These are phyloP conservation scores for Parasitella parasitica DNA, from an alignment of 371 early-diverging fungal genomes.

Conservation along the genomic window DNA sequence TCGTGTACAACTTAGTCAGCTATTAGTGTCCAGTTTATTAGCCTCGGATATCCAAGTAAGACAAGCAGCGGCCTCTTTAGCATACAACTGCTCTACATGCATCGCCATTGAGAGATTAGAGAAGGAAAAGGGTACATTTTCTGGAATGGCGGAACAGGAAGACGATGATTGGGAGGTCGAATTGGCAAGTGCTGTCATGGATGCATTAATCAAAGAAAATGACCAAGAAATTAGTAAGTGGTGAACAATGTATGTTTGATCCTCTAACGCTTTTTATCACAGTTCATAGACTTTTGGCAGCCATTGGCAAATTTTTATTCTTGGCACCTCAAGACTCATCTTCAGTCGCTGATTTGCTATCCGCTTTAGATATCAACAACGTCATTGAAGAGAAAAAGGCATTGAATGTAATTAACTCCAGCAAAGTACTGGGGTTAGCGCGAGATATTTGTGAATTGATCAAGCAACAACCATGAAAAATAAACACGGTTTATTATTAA, in stretches of 20 bases:
- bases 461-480: slow-evolving; percentile 14
- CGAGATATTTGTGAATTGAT: slow-evolving; percentile 33
- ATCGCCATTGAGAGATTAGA: slow-evolving; percentile 45
- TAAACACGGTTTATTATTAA: slow-evolving; percentile 3
- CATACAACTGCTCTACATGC: slow-evolving; percentile 62
- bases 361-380: slow-evolving; percentile 35
- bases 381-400: slow-evolving; percentile 31
- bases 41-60: slow-evolving; percentile 56
- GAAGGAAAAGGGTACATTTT: slow-evolving; percentile 40
- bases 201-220: slow-evolving; percentile 57
- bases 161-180: slow-evolving; percentile 75
- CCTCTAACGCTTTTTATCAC: not conserved
- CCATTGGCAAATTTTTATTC: slow-evolving; percentile 42
- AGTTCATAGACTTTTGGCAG: slow-evolving; percentile 46
- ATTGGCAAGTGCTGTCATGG: slow-evolving; percentile 60
- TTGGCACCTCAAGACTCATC: slow-evolving; percentile 35
- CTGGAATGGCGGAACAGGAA: slow-evolving; percentile 43
- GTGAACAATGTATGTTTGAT: not conserved
- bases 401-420: slow-evolving; percentile 17
- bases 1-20: slow-evolving; percentile 55
- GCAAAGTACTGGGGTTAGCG: slow-evolving; percentile 25
- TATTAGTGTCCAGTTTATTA: slow-evolving; percentile 61
- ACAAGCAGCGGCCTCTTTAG: slow-evolving; percentile 67
- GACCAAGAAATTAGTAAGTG: slow-evolving; percentile 47
- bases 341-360: slow-evolving; percentile 29